Evolutionary conservation across 192 early-diverging fungal genomes (phyloP).

Genomic region (Linnemannia zychae): DNA sequence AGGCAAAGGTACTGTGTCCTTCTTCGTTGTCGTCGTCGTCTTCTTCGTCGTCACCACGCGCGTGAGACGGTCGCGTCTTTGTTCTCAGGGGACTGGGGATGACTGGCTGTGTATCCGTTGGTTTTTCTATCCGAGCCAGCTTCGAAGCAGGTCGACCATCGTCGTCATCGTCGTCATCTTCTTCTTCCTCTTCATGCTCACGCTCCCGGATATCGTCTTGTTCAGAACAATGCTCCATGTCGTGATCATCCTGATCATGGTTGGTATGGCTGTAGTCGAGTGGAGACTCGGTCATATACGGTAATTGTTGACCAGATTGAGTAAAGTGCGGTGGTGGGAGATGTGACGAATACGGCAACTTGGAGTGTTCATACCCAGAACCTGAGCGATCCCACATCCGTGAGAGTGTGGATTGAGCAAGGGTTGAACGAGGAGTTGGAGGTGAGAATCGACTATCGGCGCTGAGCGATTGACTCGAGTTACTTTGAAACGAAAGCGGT

Average conservation of each 20-base stretch:
- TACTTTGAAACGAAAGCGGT: constrained; percentile 26
- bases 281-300: constrained; percentile 12
- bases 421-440: constrained; percentile 28
- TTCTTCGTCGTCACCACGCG: constrained; percentile 1
- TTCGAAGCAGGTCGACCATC: constrained; percentile 8
- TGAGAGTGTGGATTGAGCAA: neutral
- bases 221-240: constrained; percentile 55
- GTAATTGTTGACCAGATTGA: neutral
- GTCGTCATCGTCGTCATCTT: constrained; percentile 50
- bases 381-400: neutral
- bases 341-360: neutral
- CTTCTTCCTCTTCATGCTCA: constrained; percentile 39
- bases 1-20: constrained; percentile 2
- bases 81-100: neutral
- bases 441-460: constrained; percentile 34
- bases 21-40: constrained; percentile 2
- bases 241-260: constrained; percentile 37
- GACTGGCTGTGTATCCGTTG: neutral
- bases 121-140: neutral
- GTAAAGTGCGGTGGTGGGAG: neutral
- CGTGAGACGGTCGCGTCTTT: neutral
- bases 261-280: constrained; percentile 10
- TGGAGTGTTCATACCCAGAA: neutral
- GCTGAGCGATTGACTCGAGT: constrained; percentile 19
- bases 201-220: constrained; percentile 52